Conservation (phyloP, 1,284 basidiomycete genomes). For the Inonotus hispidus region DNA sequence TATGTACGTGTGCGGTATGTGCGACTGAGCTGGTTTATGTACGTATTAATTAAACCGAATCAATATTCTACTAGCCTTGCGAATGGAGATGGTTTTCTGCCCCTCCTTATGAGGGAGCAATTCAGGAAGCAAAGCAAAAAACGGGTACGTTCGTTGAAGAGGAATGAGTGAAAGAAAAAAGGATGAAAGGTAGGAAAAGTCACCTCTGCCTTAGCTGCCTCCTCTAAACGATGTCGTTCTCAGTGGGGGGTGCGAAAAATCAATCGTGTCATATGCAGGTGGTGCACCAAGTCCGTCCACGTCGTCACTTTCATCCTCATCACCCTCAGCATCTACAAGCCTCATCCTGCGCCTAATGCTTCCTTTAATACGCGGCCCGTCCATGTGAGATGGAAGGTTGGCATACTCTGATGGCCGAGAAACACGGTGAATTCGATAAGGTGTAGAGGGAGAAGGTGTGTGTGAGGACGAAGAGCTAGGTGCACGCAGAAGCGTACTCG, state of each 20-base stretch:
- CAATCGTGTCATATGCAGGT: conserved; percentile 17
- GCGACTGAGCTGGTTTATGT: too few species aligned
- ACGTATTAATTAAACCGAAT: too few species aligned
- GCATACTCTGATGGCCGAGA: neutral
- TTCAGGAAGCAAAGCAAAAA: neutral
- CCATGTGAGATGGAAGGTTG: neutral
- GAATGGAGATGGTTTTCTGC: neutral
- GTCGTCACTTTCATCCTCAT: neutral
- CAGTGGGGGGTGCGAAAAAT: conserved; percentile 13
- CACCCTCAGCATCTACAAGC: neutral
- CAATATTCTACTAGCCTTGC: too few species aligned
- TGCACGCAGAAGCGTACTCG: neutral
- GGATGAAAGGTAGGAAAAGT: neutral
- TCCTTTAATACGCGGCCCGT: neutral
- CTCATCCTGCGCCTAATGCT: neutral
- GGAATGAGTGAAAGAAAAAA: too few species aligned
- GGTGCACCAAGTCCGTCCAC: neutral
- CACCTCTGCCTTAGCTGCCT: neutral
- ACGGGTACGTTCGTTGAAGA: neutral
- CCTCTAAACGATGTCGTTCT: neutral
- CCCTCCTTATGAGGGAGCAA: neutral
- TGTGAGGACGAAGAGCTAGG: neutral
- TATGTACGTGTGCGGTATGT: too few species aligned
- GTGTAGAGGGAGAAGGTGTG: neutral
- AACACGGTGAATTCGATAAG: neutral